Evolutionary conservation across 192 early-diverging fungal genomes (phyloP), one percentile per base, ranked within the genome.

Genomic region (Umbelopsis vinacea): DNA sequence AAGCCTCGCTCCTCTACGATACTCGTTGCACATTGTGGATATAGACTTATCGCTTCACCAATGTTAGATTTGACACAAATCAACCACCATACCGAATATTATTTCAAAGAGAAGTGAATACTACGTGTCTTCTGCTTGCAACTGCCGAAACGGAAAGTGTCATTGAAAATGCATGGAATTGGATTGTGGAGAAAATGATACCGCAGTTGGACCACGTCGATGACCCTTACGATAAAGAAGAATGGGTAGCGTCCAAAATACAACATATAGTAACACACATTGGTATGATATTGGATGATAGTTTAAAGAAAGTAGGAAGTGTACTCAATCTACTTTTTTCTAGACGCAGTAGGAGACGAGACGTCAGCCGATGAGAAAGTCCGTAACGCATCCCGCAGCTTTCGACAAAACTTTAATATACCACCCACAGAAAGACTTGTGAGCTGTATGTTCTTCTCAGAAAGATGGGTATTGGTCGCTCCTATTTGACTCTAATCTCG

Each of bases 41-140:
- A 3, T 40, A 40, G 1, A 43, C 40, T 43, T 43, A 43, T 12
- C 8, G 40, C 11, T 78, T 81, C 43, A 46, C 52, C 26, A 26
- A 26, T 35, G 47, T 22, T 72, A 92, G 91, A 7, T 89, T 98
- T 67, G 95, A 96, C 74, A 94, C 90, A 22, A 95, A 94, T 78
- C 95, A 95, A 76, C 90, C 94, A 10, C 89, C 94, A 9, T 98
- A 89, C 77, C 89, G 96, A 23, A 92, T 98, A 23, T 77, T 96
- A 4, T 90, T 94, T 72, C 87, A 87, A 57, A 84, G 87, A 57
- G 81, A 86, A 7, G 69, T 86, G 4, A 70, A 81, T 22, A 78
- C 83, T 26, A 77, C 77, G 37, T 87, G 87, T 29, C 85, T 96
- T 43, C 85, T 94, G 72, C 83, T 97, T 43, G 94, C 91, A 12